phyloP scores from a whole-genome alignment of 129 eudicot species.

The Artemisia annua region DNA sequence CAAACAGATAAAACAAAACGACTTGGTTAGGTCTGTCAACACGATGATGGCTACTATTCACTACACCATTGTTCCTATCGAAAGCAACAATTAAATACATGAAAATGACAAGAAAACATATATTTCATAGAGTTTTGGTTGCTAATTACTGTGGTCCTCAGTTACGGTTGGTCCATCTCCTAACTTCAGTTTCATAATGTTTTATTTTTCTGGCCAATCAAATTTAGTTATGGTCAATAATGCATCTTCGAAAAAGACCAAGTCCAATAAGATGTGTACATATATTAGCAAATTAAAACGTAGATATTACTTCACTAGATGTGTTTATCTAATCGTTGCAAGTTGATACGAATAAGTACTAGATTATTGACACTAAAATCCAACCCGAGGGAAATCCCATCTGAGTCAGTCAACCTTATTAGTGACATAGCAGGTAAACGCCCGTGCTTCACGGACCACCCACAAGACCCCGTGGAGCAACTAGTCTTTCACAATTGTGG shows the following conservation, averaged over 20 bases:
- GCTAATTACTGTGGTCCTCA: not conserved
- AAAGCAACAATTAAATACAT: not conserved
- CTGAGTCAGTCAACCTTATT: too few relatives aligned
- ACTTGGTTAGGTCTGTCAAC: not conserved
- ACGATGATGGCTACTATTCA: not conserved
- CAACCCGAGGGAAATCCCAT: too few relatives aligned
- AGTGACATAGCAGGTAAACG: too few relatives aligned
- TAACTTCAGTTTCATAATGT: not conserved
- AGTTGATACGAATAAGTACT: too few relatives aligned
- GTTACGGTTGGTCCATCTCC: not conserved
- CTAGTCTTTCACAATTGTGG: too few relatives aligned
- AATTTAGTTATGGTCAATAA: not conserved
- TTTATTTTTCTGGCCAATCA: not conserved
- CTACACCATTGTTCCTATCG: not conserved
- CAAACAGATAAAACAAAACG: not conserved
- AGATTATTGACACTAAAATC: too few relatives aligned
- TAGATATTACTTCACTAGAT: too few relatives aligned
- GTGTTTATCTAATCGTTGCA: too few relatives aligned
- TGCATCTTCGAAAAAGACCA: not conserved
- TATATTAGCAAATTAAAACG: too few relatives aligned
- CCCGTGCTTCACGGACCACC: too few relatives aligned
- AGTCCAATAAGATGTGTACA: not conserved
- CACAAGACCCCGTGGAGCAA: too few relatives aligned
- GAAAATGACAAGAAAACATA: not conserved
- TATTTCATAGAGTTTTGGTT: slow-evolving; percentile 6